Base-by-base conservation (phyloP, 305 asterid species). In the Plantago lanceolata region DNA sequence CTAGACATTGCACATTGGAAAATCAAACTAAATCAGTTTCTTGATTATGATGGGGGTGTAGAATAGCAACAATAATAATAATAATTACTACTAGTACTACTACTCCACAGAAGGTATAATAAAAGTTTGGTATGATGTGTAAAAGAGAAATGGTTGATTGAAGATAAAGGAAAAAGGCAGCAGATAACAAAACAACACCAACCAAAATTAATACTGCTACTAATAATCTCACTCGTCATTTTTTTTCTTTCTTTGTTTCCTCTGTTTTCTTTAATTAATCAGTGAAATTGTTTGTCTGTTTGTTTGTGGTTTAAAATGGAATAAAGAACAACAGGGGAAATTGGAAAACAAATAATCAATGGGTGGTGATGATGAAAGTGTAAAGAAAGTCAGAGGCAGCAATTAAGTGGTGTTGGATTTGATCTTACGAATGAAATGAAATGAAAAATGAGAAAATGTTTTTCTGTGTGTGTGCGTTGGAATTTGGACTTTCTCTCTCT, bases 31-130 rank as follows among this genome's bases (percentile, higher is more conserved):
- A 52, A 60, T 61, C 52, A 67, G 74, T 76, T 65, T 2, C 16
- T 15, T 73, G 84, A 82, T 78, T 79, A 77, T 77, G 89, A 81
- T 82, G 92, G 79, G 92, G 81, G 87, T 77, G 76, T 62, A 66
- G 82, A 81, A 83, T 70, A 73, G 79, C 79, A 66, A 78, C 63
- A 78, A 78, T 78, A 77, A 73, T 59, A 59, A 73, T 24, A 40
- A 13, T 40, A 40, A 40, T 40, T 40, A 71, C 72, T 66, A 71
- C 73, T 60, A 73, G 73, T 73, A 49, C 68, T 71, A 56, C 73
- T 57, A 19, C 77, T 65, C 73, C 28, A 24, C 28, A 24, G 28
- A 24, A 24, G 28, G 3, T 1, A 24, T 1, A 1, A 24, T 24
- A 24, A 24, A 24, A 24, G 28, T 24, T 24, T 24, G 28, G 28